Evolutionary conservation across 2,329 filamentous ascomycete species (phyloP).

Genomic region (Sclerotinia sclerotiorum): DNA sequence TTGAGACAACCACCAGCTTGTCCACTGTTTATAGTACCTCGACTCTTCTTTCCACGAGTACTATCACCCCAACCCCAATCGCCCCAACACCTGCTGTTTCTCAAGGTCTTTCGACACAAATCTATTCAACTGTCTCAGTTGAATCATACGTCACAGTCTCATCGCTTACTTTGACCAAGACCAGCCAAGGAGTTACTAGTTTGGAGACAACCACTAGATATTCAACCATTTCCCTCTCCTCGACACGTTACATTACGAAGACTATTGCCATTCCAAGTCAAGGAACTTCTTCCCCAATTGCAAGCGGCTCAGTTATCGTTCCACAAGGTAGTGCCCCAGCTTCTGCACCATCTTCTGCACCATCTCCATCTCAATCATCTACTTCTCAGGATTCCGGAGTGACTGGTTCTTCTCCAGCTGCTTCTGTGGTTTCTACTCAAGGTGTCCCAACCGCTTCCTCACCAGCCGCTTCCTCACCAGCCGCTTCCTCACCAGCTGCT

Average conservation of each 20-base stretch:
- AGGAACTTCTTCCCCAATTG: neutral
- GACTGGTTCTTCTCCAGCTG: neutral
- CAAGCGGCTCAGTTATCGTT: neutral
- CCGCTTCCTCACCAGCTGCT: neutral
- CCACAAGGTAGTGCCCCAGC: conserved; percentile 6
- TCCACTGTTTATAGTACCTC: conserved; percentile 5
- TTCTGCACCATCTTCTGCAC: neutral
- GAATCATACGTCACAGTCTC: neutral
- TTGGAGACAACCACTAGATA: conserved; percentile 5
- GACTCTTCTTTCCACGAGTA: neutral
- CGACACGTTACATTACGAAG: conserved; percentile 1
- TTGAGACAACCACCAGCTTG: conserved; percentile 5
- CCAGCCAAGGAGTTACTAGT: neutral
- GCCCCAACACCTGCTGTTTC: neutral
- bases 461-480: neutral
- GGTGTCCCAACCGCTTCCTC: neutral
- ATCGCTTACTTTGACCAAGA: conserved; percentile 7
- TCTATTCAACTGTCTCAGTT: conserved; percentile 1
- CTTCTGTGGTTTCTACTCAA: neutral
- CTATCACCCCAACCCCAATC: neutral
- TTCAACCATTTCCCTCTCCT: neutral
- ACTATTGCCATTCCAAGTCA: neutral
- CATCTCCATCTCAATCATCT: conserved; percentile 1
- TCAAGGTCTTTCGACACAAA: neutral
- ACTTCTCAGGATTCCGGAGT: neutral